Conservation (phyloP, 2,329 filamentous ascomycete species). For the Chaetomium sp. region DNA sequence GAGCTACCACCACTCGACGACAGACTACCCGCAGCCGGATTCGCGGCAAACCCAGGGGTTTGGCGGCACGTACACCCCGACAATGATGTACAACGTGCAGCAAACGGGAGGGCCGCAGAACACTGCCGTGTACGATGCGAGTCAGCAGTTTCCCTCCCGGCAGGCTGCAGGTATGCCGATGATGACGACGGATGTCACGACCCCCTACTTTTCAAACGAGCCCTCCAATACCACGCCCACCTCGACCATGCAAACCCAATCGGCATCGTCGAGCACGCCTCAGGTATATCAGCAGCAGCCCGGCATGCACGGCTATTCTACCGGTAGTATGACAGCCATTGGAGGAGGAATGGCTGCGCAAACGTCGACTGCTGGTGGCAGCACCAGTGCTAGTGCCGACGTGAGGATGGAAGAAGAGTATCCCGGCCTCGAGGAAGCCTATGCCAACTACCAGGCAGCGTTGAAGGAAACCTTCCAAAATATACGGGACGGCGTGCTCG, state of each 20-base stretch:
- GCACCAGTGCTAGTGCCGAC: conserved; percentile 27
- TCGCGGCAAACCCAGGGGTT: conserved; percentile 51
- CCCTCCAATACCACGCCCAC: conserved; percentile 55
- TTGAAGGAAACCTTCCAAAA: conserved; percentile 64
- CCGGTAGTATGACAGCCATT: conserved; percentile 40
- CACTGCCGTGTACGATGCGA: conserved; percentile 63
- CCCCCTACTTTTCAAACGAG: conserved; percentile 70
- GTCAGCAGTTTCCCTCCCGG: conserved; percentile 67
- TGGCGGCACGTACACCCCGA: conserved; percentile 49
- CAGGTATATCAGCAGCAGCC: conserved; percentile 62
- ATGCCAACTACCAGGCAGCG: conserved; percentile 57
- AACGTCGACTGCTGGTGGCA: conserved; percentile 25
- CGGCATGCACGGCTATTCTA: conserved; percentile 45
- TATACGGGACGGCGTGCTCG: conserved; percentile 49
- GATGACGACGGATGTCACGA: conserved; percentile 56
- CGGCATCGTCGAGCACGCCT: conserved; percentile 43
- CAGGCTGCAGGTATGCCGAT: conserved; percentile 74
- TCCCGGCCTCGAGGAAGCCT: conserved; percentile 59
- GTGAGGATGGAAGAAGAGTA: conserved; percentile 53
- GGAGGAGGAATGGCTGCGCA: conserved; percentile 40
- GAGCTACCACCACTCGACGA: conserved; percentile 49
- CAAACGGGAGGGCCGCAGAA: conserved; percentile 51
- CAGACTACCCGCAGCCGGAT: conserved; percentile 55
- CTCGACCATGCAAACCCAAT: conserved; percentile 45
- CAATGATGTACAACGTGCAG: conserved; percentile 74